Evolutionary conservation across 2,329 filamentous ascomycete genomes (phyloP), one percentile per base, ranked within the genome.

Genomic region (Pseudocercospora cruenta): DNA sequence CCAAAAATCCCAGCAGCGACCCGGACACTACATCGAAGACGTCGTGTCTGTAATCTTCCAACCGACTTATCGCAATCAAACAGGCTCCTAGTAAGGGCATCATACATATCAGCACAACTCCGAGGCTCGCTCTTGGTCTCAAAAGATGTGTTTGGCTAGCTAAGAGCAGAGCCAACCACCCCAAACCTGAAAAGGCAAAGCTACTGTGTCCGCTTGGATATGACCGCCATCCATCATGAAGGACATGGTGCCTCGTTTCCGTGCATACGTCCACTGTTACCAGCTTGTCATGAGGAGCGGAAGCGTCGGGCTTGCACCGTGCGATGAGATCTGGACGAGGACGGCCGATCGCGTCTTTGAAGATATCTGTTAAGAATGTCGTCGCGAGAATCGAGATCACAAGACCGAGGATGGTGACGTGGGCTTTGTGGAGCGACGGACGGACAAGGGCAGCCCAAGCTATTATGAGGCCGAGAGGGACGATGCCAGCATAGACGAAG

Each of bases 291-390:
- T 79, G 79, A 0, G 87, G 83, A 0, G 87, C 88, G 7, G 84
- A 86, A 14, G 82, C 74, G 33, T 78, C 72, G 0, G 95, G 94
- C 70, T 91, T 89, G 80, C 95, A 99, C 43, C 95, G 89, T n/a
- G 90, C 88, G 49, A 98, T 87, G 39, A 97, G 82, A 79, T 98
- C 94, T 3, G 94, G 94, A 6, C 94, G 87, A 31, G 93, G 92
- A 10, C 92, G 83, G 8, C 92, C 92, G 26, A 94, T 91, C 9
- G 91, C 86, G 76, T 96, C 97, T 80, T 99, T 99, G 76, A 98
- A 85, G 28, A 94, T 76, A 77, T 98, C 94, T 53, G 95, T 98
- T 51, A 98, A 83, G 78, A 97, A 91, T 5, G 88, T 86, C 0
- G 92, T 90, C 58, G 97, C 84, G 71, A 93, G 84, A 26, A 98